Percentiles rank a stretch among this genome's conserved stretches.
Conservation (phyloP, 1,284 basidiomycete species). For the Schizophyllum amplum region DNA sequence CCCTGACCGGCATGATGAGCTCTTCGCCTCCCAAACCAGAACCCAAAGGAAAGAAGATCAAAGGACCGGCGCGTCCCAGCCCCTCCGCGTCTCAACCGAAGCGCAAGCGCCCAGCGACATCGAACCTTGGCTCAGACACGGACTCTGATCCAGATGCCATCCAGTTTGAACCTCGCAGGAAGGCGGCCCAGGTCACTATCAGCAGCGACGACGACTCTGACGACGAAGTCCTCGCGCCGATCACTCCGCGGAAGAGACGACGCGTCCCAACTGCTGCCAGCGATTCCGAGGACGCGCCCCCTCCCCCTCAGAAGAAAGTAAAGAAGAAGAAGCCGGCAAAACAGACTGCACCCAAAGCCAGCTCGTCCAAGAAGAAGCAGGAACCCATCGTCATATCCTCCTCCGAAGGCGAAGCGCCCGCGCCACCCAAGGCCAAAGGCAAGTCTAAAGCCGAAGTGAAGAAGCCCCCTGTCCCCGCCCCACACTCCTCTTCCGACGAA, state of each 20-base stretch:
- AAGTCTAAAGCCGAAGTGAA: background rate
- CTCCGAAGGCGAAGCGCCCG: background rate
- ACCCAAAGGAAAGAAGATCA: background rate
- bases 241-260: background rate
- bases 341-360: background rate
- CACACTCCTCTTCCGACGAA: background rate
- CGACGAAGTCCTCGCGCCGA: background rate
- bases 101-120: background rate
- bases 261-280: background rate
- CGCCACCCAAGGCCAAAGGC: background rate
- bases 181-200: background rate
- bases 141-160: background rate
- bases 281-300: background rate
- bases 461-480: background rate
- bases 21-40: background rate
- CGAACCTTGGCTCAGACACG: background rate
- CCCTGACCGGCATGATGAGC: background rate
- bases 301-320: background rate
- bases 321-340: background rate
- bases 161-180: background rate
- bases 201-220: background rate
- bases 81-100: background rate
- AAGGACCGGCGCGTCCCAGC: background rate
- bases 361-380: background rate
- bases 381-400: background rate